A percentile compares a stretch with the other conserved stretches of the same genome.
phyloP scores from a whole-genome alignment of 306 rosid species.

The Astragalus glycyphyllos region DNA sequence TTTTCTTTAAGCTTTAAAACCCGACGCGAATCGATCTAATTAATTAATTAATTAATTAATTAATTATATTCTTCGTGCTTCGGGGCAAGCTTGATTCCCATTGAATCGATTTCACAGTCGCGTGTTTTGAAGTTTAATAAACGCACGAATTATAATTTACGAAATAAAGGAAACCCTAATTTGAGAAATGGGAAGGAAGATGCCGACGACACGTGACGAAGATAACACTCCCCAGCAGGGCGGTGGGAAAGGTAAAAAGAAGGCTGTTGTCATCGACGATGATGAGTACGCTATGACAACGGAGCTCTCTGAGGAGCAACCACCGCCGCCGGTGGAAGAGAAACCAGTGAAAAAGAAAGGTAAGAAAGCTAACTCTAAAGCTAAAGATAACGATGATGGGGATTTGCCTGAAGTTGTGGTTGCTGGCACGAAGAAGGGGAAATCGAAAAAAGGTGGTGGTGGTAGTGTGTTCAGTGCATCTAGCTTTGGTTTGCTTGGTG shows the following conservation, averaged over 20 bases:
- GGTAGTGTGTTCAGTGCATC: slow-evolving; percentile 55
- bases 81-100: not conserved
- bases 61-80: too few species aligned
- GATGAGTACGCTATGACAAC: too few species aligned
- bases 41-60: too few species aligned
- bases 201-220: slow-evolving; percentile 69
- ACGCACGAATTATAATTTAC: slow-evolving; percentile 33
- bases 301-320: slow-evolving; percentile 68
- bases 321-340: slow-evolving; percentile 49
- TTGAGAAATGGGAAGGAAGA: slow-evolving; percentile 77
- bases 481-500: slow-evolving; percentile 74
- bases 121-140: slow-evolving; percentile 31
- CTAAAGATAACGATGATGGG: slow-evolving; percentile 52
- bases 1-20: too few species aligned
- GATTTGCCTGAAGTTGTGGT: slow-evolving; percentile 59
- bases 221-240: slow-evolving; percentile 56
- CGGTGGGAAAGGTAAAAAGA: slow-evolving; percentile 75
- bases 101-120: slow-evolving; percentile 31
- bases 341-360: slow-evolving; percentile 79
- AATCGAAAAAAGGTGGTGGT: slow-evolving; percentile 73
- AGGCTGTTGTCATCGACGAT: too few species aligned
- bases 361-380: slow-evolving; percentile 59
- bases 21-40: too few species aligned
- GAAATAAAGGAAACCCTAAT: slow-evolving; percentile 41
- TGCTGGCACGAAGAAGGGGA: slow-evolving; percentile 85